Conservation (phyloP, 495 filamentous ascomycete species). For the Aspergillus homomorphus region DNA sequence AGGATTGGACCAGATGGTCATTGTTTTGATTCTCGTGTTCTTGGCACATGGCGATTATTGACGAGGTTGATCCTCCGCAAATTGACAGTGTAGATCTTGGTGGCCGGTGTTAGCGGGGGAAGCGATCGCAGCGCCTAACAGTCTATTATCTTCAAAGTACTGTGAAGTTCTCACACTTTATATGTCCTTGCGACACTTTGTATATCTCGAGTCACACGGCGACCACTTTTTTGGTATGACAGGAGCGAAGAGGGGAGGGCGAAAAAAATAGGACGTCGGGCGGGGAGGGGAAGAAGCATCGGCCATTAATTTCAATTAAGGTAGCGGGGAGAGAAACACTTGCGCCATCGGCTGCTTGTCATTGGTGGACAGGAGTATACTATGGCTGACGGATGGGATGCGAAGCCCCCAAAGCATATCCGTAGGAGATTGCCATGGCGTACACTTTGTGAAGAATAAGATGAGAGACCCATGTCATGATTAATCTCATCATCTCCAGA, state of each 20-base stretch:
- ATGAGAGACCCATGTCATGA: not conserved
- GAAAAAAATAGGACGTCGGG: constrained; percentile 5
- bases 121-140: not conserved
- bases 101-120: not conserved
- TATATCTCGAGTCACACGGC: not conserved
- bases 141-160: not conserved
- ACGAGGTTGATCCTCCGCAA: not conserved
- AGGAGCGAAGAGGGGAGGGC: constrained; percentile 1
- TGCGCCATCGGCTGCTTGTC: constrained; percentile 3
- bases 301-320: not conserved
- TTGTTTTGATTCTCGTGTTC: constrained; percentile 43
- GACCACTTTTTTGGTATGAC: not conserved
- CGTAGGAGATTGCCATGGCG: not conserved
- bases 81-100: not conserved
- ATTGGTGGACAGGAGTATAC: not conserved
- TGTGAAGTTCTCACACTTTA: not conserved
- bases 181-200: not conserved
- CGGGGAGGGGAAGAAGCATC: constrained; percentile 10
- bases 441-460: not conserved
- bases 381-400: not conserved
- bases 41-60: constrained; percentile 23
- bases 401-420: not conserved
- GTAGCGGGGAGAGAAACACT: constrained; percentile 3
- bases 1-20: constrained; percentile 69
- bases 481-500: not conserved